Percentiles rank a stretch among this genome's conserved stretches.
phyloP scores from a whole-genome alignment of 2,329 filamentous ascomycete species.

The Penicillium sumatraense region DNA sequence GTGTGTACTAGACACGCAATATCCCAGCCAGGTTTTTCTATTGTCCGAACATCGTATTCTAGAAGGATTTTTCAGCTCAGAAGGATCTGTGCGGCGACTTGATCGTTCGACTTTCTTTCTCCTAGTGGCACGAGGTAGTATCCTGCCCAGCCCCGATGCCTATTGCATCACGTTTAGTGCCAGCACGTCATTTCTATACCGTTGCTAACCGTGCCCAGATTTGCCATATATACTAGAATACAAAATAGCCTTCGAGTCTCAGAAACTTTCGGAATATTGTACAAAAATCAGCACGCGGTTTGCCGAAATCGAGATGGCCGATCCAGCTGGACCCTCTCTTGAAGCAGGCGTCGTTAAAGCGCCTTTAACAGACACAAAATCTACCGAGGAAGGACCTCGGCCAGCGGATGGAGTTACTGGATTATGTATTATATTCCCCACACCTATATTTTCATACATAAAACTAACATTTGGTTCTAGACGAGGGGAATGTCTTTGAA shows the following conservation, averaged over 20 bases:
- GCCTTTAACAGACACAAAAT: background rate
- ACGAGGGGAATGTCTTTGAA: slow-evolving; percentile 43
- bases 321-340: background rate
- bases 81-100: background rate
- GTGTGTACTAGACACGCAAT: background rate
- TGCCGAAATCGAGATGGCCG: background rate
- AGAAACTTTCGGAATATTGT: background rate
- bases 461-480: slow-evolving; percentile 19
- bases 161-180: slow-evolving; percentile 6
- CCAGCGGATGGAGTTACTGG: background rate
- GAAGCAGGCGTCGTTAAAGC: background rate
- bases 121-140: background rate
- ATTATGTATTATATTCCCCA: background rate
- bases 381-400: background rate
- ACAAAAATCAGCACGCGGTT: background rate
- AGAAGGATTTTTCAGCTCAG: background rate
- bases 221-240: background rate
- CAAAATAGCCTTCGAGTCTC: background rate
- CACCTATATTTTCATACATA: too few relatives aligned
- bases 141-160: background rate
- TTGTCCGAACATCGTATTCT: background rate
- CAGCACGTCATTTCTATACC: slow-evolving; percentile 1
- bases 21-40: background rate
- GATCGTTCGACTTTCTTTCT: background rate
- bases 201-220: slow-evolving; percentile 1